These are phyloP conservation scores for Pythium apleroticum DNA, from an alignment of 352 stramenopile genomes.

Conservation along the genomic window DNA sequence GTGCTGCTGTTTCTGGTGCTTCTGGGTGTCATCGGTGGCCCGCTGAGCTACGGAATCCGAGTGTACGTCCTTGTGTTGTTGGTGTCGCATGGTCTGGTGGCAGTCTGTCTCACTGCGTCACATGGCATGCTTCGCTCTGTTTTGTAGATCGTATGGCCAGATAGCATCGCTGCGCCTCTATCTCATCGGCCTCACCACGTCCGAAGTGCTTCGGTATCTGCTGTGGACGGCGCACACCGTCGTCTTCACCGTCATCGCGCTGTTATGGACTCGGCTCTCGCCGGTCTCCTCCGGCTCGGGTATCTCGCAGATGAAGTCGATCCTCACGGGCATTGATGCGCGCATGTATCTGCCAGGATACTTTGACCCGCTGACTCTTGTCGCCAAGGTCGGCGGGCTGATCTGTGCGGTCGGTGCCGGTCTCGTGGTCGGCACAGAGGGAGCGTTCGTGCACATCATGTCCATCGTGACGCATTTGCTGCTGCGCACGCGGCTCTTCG, in stretches of 20 bases:
- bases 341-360: conserved; percentile 82
- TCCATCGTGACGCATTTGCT: conserved; percentile 91
- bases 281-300: conserved; percentile 76
- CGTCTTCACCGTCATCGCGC: conserved; percentile 57
- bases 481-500: conserved; percentile 77
- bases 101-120: conserved; percentile 9
- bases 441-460: conserved; percentile 98
- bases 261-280: conserved; percentile 74
- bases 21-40: conserved; percentile 76
- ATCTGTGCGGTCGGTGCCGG: conserved; percentile 93
- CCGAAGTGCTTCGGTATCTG: conserved; percentile 38
- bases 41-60: conserved; percentile 74
- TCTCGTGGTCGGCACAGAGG: conserved; percentile 97
- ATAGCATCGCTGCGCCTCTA: conserved; percentile 44
- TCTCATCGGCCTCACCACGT: conserved; percentile 39
- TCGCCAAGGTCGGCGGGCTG: conserved; percentile 92
- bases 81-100: conserved; percentile 6
- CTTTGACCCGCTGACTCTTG: conserved; percentile 80
- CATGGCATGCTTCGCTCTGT: background rate
- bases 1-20: conserved; percentile 77
- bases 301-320: conserved; percentile 88
- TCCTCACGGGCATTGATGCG: conserved; percentile 82
- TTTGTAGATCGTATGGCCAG: conserved; percentile 34
- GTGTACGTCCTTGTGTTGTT: conserved; percentile 31
- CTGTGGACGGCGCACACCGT: conserved; percentile 74